Conservation (phyloP, 2,329 filamentous ascomycete species). For the Colletotrichum liaoningense region DNA sequence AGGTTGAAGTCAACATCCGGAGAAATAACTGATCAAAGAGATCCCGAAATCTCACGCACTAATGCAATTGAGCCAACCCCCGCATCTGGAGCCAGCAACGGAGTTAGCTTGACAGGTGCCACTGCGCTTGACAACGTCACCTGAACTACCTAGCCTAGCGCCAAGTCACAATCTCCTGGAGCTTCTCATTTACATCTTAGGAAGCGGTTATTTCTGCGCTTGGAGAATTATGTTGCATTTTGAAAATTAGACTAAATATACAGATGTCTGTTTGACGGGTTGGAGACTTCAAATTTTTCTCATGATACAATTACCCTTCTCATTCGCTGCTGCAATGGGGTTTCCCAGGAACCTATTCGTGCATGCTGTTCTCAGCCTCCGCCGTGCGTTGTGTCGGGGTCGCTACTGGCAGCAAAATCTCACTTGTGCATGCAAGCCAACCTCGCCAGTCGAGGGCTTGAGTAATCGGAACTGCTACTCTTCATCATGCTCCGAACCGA, state of each 20-base stretch:
- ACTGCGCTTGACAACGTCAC: not conserved
- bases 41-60: not conserved
- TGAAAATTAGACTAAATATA: not conserved
- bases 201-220: not conserved
- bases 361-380: not conserved
- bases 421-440: not conserved
- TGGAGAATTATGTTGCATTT: not conserved
- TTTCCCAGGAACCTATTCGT: not conserved
- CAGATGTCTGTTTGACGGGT: no score
- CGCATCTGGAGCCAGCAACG: not conserved
- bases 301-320: not conserved
- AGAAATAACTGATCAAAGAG: not conserved
- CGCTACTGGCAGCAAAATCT: not conserved
- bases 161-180: not conserved
- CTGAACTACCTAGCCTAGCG: not conserved
- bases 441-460: not conserved
- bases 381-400: not conserved
- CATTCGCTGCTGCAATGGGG: not conserved
- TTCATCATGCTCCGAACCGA: not conserved
- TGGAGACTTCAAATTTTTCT: not conserved
- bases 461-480: not conserved
- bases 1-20: not conserved
- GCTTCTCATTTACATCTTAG: not conserved
- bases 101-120: not conserved
- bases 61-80: not conserved